Conservation (phyloP, 179 eudicot genomes). For the Carnegiea gigantea region DNA sequence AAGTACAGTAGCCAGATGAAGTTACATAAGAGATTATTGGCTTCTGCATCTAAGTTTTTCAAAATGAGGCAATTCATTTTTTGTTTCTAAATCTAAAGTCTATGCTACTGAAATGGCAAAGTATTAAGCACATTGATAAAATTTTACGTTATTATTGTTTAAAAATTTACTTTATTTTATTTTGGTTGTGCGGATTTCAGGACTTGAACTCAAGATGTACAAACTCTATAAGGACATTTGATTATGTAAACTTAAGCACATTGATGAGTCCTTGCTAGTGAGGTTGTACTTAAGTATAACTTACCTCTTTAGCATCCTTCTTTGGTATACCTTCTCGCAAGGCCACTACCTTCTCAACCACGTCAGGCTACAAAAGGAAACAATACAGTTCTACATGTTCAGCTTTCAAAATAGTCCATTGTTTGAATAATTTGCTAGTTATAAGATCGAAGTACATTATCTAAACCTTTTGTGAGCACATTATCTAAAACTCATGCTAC, state of each 20-base stretch:
- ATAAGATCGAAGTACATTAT: background rate
- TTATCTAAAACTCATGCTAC: background rate
- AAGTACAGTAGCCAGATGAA: too few relatives aligned
- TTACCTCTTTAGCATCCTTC: conserved; percentile 97
- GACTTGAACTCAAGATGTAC: background rate
- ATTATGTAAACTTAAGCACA: background rate
- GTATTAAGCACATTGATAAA: too few relatives aligned
- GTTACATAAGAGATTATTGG: too few relatives aligned
- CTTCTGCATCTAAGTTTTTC: too few relatives aligned
- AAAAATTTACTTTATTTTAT: too few relatives aligned
- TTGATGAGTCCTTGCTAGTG: background rate
- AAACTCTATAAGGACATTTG: background rate
- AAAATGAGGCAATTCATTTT: too few relatives aligned
- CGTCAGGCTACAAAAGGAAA: conserved; percentile 67
- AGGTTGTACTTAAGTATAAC: background rate
- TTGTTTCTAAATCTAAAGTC: too few relatives aligned
- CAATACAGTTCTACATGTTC: background rate
- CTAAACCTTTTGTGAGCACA: background rate
- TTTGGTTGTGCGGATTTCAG: too few relatives aligned
- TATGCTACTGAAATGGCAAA: too few relatives aligned
- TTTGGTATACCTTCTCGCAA: conserved; percentile 97
- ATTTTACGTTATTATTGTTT: too few relatives aligned
- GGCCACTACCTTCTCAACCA: conserved; percentile 85
- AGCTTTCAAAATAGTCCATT: background rate
- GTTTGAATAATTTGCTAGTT: background rate